Evolutionary conservation across 1,139 yeast genomes (phyloP), one percentile per base, ranked within the genome.

Genomic region (Nadsonia starkeyi-henricii): DNA sequence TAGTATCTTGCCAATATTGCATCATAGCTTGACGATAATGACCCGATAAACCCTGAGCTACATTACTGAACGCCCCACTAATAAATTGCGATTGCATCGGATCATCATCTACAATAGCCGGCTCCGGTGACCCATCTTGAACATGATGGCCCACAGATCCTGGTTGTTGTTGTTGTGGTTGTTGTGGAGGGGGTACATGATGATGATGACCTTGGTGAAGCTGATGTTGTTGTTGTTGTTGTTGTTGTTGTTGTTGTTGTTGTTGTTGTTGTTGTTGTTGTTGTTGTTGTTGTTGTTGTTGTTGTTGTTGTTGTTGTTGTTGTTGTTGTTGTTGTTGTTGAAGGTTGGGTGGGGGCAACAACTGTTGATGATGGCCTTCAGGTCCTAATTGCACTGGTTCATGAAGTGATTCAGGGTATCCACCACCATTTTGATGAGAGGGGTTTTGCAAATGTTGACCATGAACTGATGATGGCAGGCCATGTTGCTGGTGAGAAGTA

Each of bases 1-100:
- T 89, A 9, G 62, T 61, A 58, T 85, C 94, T 67, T 91, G 98
- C 98, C 98, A 91, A 64, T 89, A 91, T 55, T 84, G 89, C 76
- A 89, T 81, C 91, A 91, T 84, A 69, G 81, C 75, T 57, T 85
- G 91, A 53, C 88, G 75, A 65, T 88, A 83, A 52, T 77, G 78
- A 1, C 96, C 96, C 1, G 74, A 73, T 42, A 91, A 72, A 1
- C 98, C 98, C 61, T 86, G 96, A 1, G 95, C 96, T 3, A 91
- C 97, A 62, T 91, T 91, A 55, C 81, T 78, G 64, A 91, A 91
- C 26, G 62, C 49, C 44, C 60, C 61, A 17, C 37, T 49, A 50
- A 26, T 51, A 48, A 13, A 50, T 15, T 33, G 39, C 17, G 39
- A 33, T 33, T 33, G 39, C 39, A 33, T 33, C 15, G 39, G 17